Conservation (phyloP, 768 basidiomycete genomes). For the Hericium erinaceus region DNA sequence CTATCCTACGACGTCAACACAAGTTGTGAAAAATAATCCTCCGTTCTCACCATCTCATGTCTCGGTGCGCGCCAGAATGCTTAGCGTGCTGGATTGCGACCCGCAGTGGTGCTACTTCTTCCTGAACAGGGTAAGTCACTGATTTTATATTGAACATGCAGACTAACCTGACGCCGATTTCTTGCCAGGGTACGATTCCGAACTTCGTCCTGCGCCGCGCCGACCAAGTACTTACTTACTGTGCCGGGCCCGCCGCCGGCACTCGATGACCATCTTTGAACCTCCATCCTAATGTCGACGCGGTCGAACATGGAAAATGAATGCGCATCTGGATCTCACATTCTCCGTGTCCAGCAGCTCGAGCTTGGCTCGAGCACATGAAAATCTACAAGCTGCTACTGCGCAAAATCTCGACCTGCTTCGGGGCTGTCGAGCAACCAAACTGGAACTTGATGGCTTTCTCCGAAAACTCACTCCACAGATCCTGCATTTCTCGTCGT, state of each 20-base stretch:
- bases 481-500: too few species aligned
- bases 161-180: not conserved
- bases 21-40: too few species aligned
- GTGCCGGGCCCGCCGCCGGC: slow-evolving; percentile 38
- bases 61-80: too few species aligned
- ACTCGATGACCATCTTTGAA: slow-evolving; percentile 36
- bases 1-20: too few species aligned
- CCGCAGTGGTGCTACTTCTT: slow-evolving; percentile 30
- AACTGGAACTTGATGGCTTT: too few species aligned
- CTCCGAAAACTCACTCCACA: too few species aligned
- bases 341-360: slow-evolving; percentile 31
- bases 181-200: slow-evolving; percentile 47
- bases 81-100: slow-evolving; percentile 11
- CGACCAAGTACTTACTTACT: slow-evolving; percentile 30
- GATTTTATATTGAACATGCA: not conserved
- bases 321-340: too few species aligned
- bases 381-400: slow-evolving; percentile 61
- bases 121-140: slow-evolving; percentile 21
- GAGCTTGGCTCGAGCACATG: slow-evolving; percentile 76
- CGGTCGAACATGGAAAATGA: too few species aligned
- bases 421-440: too few species aligned
- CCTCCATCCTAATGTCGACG: not conserved
- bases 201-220: slow-evolving; percentile 42
- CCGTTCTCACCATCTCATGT: too few species aligned
- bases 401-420: slow-evolving; percentile 55